Evolutionary conservation across 352 stramenopile species (phyloP).

Genomic region (Pythium oligandrum): DNA sequence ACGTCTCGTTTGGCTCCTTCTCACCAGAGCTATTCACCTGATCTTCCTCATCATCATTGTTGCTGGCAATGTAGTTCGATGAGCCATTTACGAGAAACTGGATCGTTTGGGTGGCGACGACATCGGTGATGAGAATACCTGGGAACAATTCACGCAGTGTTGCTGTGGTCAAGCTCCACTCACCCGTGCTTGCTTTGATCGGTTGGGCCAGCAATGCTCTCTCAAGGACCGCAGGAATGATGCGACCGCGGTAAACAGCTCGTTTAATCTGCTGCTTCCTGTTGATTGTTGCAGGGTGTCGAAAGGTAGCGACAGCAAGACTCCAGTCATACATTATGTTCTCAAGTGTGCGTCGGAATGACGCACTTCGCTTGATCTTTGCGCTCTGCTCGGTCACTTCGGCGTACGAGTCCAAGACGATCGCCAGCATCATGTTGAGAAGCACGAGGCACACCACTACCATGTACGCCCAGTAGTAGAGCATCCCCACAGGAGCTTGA

Average conservation of each 20-base stretch:
- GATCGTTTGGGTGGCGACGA: slow-evolving; percentile 10
- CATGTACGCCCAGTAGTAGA: slow-evolving; percentile 72
- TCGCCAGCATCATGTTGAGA: slow-evolving; percentile 73
- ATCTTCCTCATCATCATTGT: background rate
- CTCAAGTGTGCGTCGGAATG: slow-evolving; percentile 17
- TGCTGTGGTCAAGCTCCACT: slow-evolving; percentile 3
- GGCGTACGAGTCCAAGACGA: slow-evolving; percentile 52
- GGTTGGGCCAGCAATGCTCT: slow-evolving; percentile 3
- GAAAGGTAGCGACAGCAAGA: slow-evolving; percentile 3
- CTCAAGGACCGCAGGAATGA: slow-evolving; percentile 16
- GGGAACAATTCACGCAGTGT: slow-evolving; percentile 11
- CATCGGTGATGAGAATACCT: slow-evolving; percentile 3
- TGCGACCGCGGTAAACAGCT: slow-evolving; percentile 11
- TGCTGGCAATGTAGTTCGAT: background rate
- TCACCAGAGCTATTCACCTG: background rate
- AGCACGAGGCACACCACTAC: slow-evolving; percentile 57
- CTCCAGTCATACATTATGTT: slow-evolving; percentile 22
- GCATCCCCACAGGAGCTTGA: slow-evolving; percentile 33
- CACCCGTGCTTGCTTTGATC: slow-evolving; percentile 2
- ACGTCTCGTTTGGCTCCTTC: background rate
- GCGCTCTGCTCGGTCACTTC: slow-evolving; percentile 38
- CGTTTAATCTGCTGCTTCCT: background rate
- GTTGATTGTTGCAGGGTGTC: background rate
- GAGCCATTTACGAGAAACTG: slow-evolving; percentile 11
- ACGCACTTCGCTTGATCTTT: slow-evolving; percentile 8